These are phyloP conservation scores for Citrullus colocynthis DNA, from an alignment of 306 rosid genomes.

Conservation along the genomic window DNA sequence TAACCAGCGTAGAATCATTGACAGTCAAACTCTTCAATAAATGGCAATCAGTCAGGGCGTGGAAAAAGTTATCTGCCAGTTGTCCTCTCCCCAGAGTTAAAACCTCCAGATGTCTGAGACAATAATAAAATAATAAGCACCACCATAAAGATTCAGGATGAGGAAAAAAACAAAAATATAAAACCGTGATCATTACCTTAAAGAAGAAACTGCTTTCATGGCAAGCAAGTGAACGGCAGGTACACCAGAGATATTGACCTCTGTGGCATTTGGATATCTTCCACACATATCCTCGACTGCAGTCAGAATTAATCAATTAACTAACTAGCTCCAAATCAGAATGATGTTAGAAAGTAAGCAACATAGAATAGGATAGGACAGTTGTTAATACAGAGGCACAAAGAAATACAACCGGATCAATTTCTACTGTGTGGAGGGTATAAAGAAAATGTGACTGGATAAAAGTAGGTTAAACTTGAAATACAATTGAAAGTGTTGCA, in stretches of 20 bases:
- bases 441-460: not conserved
- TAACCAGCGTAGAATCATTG: constrained; percentile 83
- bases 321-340: not conserved
- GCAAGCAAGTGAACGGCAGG: constrained; percentile 50
- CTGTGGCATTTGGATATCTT: constrained; percentile 93
- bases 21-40: constrained; percentile 54
- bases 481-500: not conserved
- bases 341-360: not conserved
- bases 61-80: constrained; percentile 66
- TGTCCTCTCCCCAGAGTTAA: constrained; percentile 70
- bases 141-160: not conserved
- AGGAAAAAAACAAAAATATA: not conserved
- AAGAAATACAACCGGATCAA: not conserved
- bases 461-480: not conserved
- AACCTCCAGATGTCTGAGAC: constrained; percentile 76
- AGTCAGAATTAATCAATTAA: constrained; percentile 5
- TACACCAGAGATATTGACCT: constrained; percentile 62
- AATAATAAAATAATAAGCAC: constrained; percentile 15
- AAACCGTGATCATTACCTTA: constrained; percentile 34
- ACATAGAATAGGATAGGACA: not conserved
- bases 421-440: not conserved
- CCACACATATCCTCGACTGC: constrained; percentile 93
- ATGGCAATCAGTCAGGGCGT: constrained; percentile 59
- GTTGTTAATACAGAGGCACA: not conserved
- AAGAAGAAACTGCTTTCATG: constrained; percentile 61